These are phyloP conservation scores for Apiotrichum brassicae DNA, from an alignment of 1,284 basidiomycete species.

Conservation along the genomic window DNA sequence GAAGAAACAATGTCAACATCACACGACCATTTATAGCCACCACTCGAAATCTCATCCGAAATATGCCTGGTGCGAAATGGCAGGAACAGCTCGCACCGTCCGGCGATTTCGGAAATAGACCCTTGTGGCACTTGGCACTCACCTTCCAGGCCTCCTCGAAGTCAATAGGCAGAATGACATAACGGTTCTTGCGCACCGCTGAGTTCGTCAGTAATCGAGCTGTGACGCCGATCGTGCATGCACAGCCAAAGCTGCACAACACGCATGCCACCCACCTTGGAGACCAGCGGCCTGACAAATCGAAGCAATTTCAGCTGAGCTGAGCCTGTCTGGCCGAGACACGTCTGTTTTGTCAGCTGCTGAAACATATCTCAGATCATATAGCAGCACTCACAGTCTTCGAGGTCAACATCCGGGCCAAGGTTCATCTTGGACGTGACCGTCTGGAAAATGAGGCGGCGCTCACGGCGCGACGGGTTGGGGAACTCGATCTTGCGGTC, in stretches of 20 bases:
- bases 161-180: constrained; percentile 92
- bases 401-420: constrained; percentile 93
- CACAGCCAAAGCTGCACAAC: not conserved
- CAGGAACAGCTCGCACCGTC: constrained; percentile 10
- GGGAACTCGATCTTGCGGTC: constrained; percentile 99
- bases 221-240: too few relatives aligned
- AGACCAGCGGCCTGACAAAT: constrained; percentile 96
- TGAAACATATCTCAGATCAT: not conserved
- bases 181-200: constrained; percentile 97
- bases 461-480: constrained; percentile 85
- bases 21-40: constrained; percentile 19
- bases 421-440: constrained; percentile 97
- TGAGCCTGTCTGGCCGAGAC: constrained; percentile 89
- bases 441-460: constrained; percentile 97
- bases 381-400: constrained; percentile 71
- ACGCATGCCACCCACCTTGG: constrained; percentile 61
- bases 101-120: constrained; percentile 13
- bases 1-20: constrained; percentile 19
- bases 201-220: constrained; percentile 6
- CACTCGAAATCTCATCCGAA: too few relatives aligned
- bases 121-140: constrained; percentile 43
- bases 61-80: constrained; percentile 5
- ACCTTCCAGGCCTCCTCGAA: constrained; percentile 99
- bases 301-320: constrained; percentile 90
- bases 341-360: constrained; percentile 60